Percentiles rank a stretch among this genome's conserved stretches.
phyloP scores from a whole-genome alignment of 306 rosid genomes.

The Dryas alaskensis region DNA sequence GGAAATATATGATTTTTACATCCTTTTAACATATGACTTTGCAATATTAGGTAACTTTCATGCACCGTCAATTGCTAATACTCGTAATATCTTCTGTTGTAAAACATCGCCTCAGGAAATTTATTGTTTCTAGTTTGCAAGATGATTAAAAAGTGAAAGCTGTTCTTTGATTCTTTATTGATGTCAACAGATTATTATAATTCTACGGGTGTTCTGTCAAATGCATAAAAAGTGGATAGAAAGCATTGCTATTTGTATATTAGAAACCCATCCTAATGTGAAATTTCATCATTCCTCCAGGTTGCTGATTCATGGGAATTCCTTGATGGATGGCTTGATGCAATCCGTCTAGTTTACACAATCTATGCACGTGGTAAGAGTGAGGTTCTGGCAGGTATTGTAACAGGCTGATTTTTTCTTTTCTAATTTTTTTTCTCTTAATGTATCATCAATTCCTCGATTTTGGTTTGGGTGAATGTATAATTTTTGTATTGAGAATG shows the following conservation, averaged over 20 bases:
- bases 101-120: background rate
- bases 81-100: background rate
- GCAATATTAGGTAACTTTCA: background rate
- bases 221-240: conserved; percentile 2
- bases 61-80: background rate
- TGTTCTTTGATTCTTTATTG: background rate
- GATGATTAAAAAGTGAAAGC: background rate
- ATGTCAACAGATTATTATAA: background rate
- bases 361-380: conserved; percentile 87
- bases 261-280: background rate
- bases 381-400: conserved; percentile 85
- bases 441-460: conserved; percentile 22
- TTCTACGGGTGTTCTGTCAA: background rate
- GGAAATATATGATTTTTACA: background rate
- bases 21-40: background rate
- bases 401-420: conserved; percentile 55
- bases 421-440: background rate
- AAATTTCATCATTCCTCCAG: conserved; percentile 39
- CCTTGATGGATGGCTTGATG: conserved; percentile 97
- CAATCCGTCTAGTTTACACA: conserved; percentile 87
- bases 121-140: background rate
- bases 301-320: conserved; percentile 97
- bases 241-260: background rate
- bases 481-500: conserved; percentile 11
- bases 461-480: conserved; percentile 18